These are phyloP conservation scores for Cunninghamia lanceolata DNA, from an alignment of 75 land plant genomes.

Conservation along the genomic window DNA sequence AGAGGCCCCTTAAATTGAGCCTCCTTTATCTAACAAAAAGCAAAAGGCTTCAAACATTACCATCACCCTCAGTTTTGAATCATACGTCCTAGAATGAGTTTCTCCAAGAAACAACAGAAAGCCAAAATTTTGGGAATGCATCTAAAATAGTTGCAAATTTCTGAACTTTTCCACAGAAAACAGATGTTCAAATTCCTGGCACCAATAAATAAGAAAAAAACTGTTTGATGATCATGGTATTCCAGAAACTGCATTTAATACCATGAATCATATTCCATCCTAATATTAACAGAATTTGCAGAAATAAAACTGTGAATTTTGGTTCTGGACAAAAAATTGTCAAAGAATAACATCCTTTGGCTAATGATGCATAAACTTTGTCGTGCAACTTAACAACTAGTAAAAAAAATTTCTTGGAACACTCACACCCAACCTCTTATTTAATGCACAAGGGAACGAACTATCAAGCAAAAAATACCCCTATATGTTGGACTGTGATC, in stretches of 20 bases:
- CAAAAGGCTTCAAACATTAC: too few relatives aligned
- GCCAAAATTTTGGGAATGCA: too few relatives aligned
- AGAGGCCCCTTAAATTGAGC: too few relatives aligned
- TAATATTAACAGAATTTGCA: too few relatives aligned
- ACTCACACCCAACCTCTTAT: not conserved
- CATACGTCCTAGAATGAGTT: too few relatives aligned
- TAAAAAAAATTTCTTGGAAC: not conserved
- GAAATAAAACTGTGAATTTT: not conserved
- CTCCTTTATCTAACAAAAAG: too few relatives aligned
- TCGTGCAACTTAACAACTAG: not conserved
- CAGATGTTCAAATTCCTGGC: not conserved
- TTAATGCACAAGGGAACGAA: not conserved
- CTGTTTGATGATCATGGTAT: not conserved
- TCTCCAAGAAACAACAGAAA: too few relatives aligned
- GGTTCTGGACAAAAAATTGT: not conserved
- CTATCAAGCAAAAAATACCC: not conserved
- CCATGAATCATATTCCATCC: not conserved
- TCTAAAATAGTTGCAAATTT: too few relatives aligned
- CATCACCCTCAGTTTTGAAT: too few relatives aligned
- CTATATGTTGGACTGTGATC: not conserved
- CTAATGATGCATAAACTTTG: not conserved
- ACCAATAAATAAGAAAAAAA: too few relatives aligned
- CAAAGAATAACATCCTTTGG: not conserved
- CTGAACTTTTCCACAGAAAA: too few relatives aligned
- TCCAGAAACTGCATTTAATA: not conserved